Base-by-base conservation (phyloP, 495 filamentous ascomycete species). In the Echria macrotheca region DNA sequence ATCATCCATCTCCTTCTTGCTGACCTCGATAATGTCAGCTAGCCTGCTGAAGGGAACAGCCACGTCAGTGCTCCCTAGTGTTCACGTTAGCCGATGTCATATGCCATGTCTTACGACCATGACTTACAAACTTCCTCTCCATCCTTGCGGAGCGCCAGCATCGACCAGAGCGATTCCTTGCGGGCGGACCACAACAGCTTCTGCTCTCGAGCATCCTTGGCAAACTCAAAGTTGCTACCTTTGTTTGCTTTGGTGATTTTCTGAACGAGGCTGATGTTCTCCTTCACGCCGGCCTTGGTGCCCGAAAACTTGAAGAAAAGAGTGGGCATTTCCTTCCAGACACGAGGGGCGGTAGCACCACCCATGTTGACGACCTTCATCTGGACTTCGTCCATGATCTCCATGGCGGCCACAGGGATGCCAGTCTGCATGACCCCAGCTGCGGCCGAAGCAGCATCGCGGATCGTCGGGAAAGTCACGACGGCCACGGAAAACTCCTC, bases 21-120 rank as follows among this genome's bases (percentile, higher is more conserved):
- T 89, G 31, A 86, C 77, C 60, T 95, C 89, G 47, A 95, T 91
- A 31, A 95, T 87, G 64, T 95, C 90, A 3, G 89, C 84, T 17
- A 96, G 72, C 35, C 89, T 70, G 47, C 85, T 90, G 40, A 96
- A 78, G 0, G 91, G 91, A 6, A 96, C 91, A 0, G 90, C 86
- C 10, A 94, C 90, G 67, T 96, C 91, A 7, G 91, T 95, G 70
- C 76, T 66, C 83, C 60, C 81, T 54, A 32, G 4, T 18, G 23
- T 14, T 25, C 1, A 15, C 9, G 3, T 3, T n/a, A n/a, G n/a
- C n/a, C n/a, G n/a, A n/a, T n/a, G n/a, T n/a, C n/a, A n/a, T n/a
- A n/a, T n/a, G n/a, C n/a, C n/a, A n/a, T n/a, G n/a, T n/a, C n/a
- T n/a, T n/a, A n/a, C n/a, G n/a, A n/a, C n/a, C n/a, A n/a, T n/a